Evolutionary conservation across 768 basidiomycete genomes (phyloP), one percentile per base, ranked within the genome.

Genomic region (Lactifluus subvellereus): DNA sequence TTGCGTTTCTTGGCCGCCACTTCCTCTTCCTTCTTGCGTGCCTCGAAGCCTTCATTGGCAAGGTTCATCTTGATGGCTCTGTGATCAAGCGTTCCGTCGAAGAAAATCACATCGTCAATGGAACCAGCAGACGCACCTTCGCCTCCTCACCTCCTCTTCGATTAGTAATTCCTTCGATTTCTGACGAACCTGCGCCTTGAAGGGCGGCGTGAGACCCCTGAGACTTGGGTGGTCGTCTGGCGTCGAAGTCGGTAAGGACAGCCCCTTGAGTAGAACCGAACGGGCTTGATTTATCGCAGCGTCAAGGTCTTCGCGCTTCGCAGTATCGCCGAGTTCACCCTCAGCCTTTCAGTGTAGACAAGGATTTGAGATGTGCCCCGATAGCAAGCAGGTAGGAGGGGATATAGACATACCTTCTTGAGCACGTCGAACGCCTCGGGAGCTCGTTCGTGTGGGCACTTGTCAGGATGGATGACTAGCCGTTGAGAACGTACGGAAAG

Each of bases 391-490:
- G 57, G 10, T 8, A 9, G 32, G 32, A 22, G 10, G 2, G 27
- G 37, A 45, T 7, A 20, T 27, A 5, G 52, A 14, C 11, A 66
- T 75, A 89, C 92, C 84, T 97, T 96, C 79, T 97, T 97, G 52
- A 97, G 80, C 38, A 93, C 71, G 74, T 96, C 94, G 72, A 97
- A 97, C 1, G 94, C 94, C 75, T 97, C 92, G 69, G 92, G 88
- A 55, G 92, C 91, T 70, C 86, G 84, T 33, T 83, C 79, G 76
- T 97, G 92, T 72, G 90, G 78, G 69, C 89, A 89, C 81, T 98
- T 99, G 80, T 99, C 97, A 65, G 97, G 97, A 80, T 99, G 97
- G 71, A 99, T 98, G 75, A 97, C 91, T 94, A 72, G 65, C 66
- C 69, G 68, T 74, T 64, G 59, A 74, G 65, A 77, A 81, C 78